These are phyloP conservation scores for Pyrus communis DNA, from an alignment of 306 rosid species.

Conservation along the genomic window DNA sequence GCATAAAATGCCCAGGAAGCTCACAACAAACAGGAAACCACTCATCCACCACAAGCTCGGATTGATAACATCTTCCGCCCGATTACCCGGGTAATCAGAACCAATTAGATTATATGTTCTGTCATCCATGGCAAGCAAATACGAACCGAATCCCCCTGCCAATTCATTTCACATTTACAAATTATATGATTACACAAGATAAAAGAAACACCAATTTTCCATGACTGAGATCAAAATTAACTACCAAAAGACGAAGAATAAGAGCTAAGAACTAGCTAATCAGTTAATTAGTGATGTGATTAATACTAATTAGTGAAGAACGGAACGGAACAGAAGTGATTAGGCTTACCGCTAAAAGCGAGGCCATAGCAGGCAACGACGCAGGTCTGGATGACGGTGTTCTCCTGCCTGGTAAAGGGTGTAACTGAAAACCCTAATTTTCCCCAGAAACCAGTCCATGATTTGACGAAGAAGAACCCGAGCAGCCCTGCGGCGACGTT, in stretches of 20 bases:
- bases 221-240: not conserved
- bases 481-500: slow-evolving; percentile 76
- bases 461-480: slow-evolving; percentile 81
- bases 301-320: not conserved
- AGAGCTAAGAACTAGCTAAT: not conserved
- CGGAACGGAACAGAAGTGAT: not conserved
- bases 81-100: slow-evolving; percentile 81
- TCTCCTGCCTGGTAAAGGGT: slow-evolving; percentile 86
- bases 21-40: slow-evolving; percentile 68
- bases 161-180: not conserved
- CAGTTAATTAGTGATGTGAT: too few relatives aligned
- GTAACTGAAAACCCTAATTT: slow-evolving; percentile 41
- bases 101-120: slow-evolving; percentile 76
- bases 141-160: slow-evolving; percentile 88
- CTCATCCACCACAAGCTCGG: slow-evolving; percentile 93
- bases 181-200: not conserved
- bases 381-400: slow-evolving; percentile 95
- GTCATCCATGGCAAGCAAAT: slow-evolving; percentile 82
- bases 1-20: slow-evolving; percentile 92
- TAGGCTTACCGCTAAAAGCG: slow-evolving; percentile 66
- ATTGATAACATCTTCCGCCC: slow-evolving; percentile 78
- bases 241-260: not conserved
- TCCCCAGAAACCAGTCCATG: slow-evolving; percentile 58
- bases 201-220: not conserved
- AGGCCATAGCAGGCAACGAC: slow-evolving; percentile 98